These are phyloP conservation scores for Linnemannia elongata DNA, from an alignment of 192 early-diverging fungal species.

Conservation along the genomic window DNA sequence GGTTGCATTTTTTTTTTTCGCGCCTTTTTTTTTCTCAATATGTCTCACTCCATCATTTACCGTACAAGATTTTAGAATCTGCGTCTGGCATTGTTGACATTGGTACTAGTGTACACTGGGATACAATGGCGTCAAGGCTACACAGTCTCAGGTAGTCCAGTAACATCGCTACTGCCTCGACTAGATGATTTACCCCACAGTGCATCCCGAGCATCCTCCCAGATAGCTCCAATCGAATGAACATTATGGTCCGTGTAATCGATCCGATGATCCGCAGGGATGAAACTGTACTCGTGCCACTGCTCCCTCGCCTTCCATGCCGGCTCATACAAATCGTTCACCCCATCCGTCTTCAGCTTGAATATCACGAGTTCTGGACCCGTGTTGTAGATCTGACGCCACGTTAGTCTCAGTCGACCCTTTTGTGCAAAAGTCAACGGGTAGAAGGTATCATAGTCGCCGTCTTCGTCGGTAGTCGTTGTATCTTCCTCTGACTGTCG, in stretches of 20 bases:
- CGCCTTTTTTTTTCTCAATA: neutral
- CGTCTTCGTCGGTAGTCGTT: conserved; percentile 8
- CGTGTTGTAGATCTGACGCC: conserved; percentile 46
- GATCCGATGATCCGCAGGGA: conserved; percentile 23
- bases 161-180: neutral
- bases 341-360: neutral
- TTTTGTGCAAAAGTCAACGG: conserved; percentile 25
- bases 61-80: neutral
- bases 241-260: conserved; percentile 41
- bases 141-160: too few relatives aligned
- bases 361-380: conserved; percentile 13
- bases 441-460: conserved; percentile 5
- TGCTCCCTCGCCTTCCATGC: neutral
- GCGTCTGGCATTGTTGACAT: too few relatives aligned
- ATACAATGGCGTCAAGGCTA: too few relatives aligned
- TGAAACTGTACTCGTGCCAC: conserved; percentile 39
- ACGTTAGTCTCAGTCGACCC: conserved; percentile 21
- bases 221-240: conserved; percentile 20
- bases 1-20: neutral
- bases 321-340: neutral
- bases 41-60: neutral
- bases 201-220: conserved; percentile 24
- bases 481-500: too few relatives aligned
- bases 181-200: conserved; percentile 8
- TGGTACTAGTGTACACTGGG: too few relatives aligned